phyloP scores from a whole-genome alignment of 345 rosid species.

The Citrus inodora region DNA sequence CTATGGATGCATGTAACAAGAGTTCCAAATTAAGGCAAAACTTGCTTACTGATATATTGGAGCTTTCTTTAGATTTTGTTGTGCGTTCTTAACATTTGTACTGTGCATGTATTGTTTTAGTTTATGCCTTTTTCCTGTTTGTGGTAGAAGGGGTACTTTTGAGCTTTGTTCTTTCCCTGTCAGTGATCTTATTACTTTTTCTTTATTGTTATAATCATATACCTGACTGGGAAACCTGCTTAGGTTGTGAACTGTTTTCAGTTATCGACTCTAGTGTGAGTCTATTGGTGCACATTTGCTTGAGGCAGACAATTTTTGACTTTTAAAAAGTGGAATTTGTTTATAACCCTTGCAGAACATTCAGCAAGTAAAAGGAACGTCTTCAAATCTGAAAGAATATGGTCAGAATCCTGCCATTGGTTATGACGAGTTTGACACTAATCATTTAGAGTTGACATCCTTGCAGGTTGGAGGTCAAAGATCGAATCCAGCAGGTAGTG shows the following conservation, averaged over 20 bases:
- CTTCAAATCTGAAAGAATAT: slow-evolving; percentile 39
- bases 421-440: slow-evolving; percentile 50
- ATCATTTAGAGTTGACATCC: slow-evolving; percentile 43
- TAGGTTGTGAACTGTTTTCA: slow-evolving; percentile 1
- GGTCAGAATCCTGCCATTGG: slow-evolving; percentile 40
- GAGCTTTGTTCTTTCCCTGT: background rate
- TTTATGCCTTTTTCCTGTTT: background rate
- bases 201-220: background rate
- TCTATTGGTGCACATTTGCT: background rate
- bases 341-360: slow-evolving; percentile 32
- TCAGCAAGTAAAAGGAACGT: slow-evolving; percentile 44
- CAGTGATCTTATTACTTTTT: slow-evolving; percentile 1
- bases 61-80: background rate
- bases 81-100: background rate
- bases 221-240: slow-evolving; percentile 7
- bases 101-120: background rate
- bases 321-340: slow-evolving; percentile 9
- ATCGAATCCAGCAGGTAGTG: slow-evolving; percentile 35
- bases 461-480: slow-evolving; percentile 54
- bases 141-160: background rate
- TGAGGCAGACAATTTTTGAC: slow-evolving; percentile 13
- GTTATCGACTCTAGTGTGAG: slow-evolving; percentile 5
- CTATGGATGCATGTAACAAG: background rate
- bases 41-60: background rate
- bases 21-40: background rate